Base-by-base conservation (phyloP, 2,329 filamentous ascomycete species). In the Cordyceps cicadae region DNA sequence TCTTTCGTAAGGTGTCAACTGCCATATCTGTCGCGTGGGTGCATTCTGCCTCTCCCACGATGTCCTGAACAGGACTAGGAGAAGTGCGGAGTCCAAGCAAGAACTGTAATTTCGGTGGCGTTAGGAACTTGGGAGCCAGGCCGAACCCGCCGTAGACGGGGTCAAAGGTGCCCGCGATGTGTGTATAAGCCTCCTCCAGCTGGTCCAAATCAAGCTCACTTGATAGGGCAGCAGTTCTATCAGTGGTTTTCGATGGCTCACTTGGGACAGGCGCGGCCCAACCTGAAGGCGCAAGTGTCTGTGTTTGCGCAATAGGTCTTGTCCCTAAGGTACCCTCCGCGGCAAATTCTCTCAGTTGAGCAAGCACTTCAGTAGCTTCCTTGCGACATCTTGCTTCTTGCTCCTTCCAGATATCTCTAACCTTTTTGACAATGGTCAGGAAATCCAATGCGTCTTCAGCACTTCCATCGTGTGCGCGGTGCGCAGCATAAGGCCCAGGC, bases 191-290 rank as follows among this genome's bases (percentile, higher is more conserved):
- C 70, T 97, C 92, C 69, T 97, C 94, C 11, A 99, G 76, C 65
- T 97, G 81, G 66, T 97, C 94, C 60, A 99, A 77, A 67, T 97
- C 94, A 46, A 97, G 75, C 46, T 88, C 87, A 65, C 91, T 89
- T 5, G 85, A 80, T 8, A 75, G 75, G 1, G 67, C 58, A 9
- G 64, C 62, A n/a, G 65, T 65, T 43, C 67, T 69, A 3, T 65
- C 65, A n/a, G 62, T 62, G 11, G 65, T 54, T 14, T 62, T 51
- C 15, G 65, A 63, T 19, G 67, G 59, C 51, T 68, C 66, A 14
- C 67, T 66, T 3, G 71, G 67, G 26, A 71, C 68, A 2, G 68
- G 69, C 37, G 69, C 70, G 19, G 67, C 67, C 69, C 70, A 71
- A 5, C 70, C 70, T 5, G 68, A 65, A 1, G 70, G 67, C 8